phyloP scores from a whole-genome alignment of 768 basidiomycete species.

The Psilocybe subaeruginosa region DNA sequence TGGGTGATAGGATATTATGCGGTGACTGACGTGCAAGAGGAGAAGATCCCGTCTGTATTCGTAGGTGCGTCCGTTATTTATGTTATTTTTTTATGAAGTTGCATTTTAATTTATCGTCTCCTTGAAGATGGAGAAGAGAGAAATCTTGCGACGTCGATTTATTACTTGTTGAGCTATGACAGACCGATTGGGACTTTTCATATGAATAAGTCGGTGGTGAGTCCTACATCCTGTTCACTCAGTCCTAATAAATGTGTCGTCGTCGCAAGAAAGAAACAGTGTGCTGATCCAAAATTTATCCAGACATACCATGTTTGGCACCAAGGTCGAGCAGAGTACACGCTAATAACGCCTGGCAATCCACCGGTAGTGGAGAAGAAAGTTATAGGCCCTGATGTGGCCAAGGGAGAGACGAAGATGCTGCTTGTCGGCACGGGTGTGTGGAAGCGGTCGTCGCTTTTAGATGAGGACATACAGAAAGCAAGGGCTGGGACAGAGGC shows the following conservation, averaged over 20 bases:
- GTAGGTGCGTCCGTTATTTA: slow-evolving; percentile 11
- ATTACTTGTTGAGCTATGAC: slow-evolving; percentile 49
- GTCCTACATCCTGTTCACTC: slow-evolving; percentile 13
- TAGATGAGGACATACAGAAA: slow-evolving; percentile 38
- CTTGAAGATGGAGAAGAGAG: slow-evolving; percentile 23
- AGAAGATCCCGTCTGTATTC: slow-evolving; percentile 18
- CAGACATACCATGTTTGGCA: slow-evolving; percentile 58
- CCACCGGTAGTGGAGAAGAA: slow-evolving; percentile 38
- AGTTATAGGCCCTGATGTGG: slow-evolving; percentile 45
- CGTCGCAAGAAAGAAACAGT: too few relatives aligned
- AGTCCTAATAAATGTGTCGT: background rate
- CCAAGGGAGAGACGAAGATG: slow-evolving; percentile 46
- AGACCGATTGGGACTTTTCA: slow-evolving; percentile 43
- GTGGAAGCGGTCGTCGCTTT: slow-evolving; percentile 61
- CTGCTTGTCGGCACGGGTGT: slow-evolving; percentile 53
- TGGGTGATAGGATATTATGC: slow-evolving; percentile 19
- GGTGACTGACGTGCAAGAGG: slow-evolving; percentile 15
- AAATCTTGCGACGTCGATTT: slow-evolving; percentile 46
- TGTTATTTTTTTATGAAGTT: background rate
- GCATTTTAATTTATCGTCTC: background rate
- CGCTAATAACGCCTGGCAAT: slow-evolving; percentile 37
- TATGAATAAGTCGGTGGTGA: slow-evolving; percentile 51
- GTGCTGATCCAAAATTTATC: too few relatives aligned
- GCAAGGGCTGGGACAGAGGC: slow-evolving; percentile 29
- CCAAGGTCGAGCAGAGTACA: slow-evolving; percentile 53